Evolutionary conservation across 768 basidiomycete species (phyloP), one percentile per base, ranked within the genome.

Genomic region (Lentinus brumalis): DNA sequence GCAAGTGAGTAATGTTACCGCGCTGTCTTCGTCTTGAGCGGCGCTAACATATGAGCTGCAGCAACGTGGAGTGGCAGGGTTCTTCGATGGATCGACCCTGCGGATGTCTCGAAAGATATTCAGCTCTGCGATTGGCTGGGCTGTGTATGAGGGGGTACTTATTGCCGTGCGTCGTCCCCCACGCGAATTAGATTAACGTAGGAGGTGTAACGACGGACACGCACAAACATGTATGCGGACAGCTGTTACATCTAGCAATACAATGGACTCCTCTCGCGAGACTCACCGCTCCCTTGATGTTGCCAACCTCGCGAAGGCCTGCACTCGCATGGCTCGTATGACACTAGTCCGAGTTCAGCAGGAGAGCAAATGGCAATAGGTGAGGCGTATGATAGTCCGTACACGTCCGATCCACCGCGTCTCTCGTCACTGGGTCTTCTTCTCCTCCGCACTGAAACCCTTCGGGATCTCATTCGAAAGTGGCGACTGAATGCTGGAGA

Each of bases 51-150:
- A 4, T 5, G 35, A 53, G 26, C 66, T 39, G 0, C 63, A 96
- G 92, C 88, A 92, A 81, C 87, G 93, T 15, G 94, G 94, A 0
- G 30, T 87, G 2, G 40, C 67, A 7, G 95, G 95, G 0, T 94
- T 94, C 73, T 92, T 96, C 67, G 94, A 94, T 59, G 95, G 95
- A 2, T 83, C 86, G 16, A 87, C 89, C 3, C 78, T 98, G 32
- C 85, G 95, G 11, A 81, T 96, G 68, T 87, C 88, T 4, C 83
- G 94, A 41, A 98, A 98, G 72, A 86, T 96, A 6, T 74, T 92
- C 14, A 92, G 91, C 66, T 93, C 92, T n/a, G 88, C 87, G 0
- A 91, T 97, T 61, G 93, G 87, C 3, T 97, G 95, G 95, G 90
- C 86, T 2, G 89, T 94, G 0, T 97, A 95, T 64, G 95, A 96